A percentile compares a stretch with the other conserved stretches of the same genome.
Conservation (phyloP, 768 basidiomycete species). For the Pseudohyphozyma bogoriensis region DNA sequence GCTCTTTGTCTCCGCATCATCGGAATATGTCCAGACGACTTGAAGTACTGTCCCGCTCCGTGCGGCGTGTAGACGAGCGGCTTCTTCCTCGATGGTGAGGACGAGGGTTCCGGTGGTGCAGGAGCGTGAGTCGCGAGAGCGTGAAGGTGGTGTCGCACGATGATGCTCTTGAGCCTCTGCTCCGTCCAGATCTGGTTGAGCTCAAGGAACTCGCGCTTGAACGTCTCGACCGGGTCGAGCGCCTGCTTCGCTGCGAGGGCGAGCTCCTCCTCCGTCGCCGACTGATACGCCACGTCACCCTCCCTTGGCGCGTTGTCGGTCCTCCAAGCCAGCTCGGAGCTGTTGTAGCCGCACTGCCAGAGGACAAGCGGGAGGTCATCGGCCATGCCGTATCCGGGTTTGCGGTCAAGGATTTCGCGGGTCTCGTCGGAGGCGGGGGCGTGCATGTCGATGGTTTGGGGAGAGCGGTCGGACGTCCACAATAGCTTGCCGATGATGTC, state of each 20-base stretch:
- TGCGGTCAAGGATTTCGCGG: slow-evolving; percentile 42
- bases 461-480: slow-evolving; percentile 51
- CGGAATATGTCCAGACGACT: slow-evolving; percentile 55
- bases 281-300: slow-evolving; percentile 5
- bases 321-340: slow-evolving; percentile 62
- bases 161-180: slow-evolving; percentile 22
- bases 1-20: slow-evolving; percentile 58
- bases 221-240: slow-evolving; percentile 16
- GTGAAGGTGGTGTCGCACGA: slow-evolving; percentile 25
- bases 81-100: slow-evolving; percentile 32
- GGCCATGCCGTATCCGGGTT: slow-evolving; percentile 90
- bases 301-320: slow-evolving; percentile 42
- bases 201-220: slow-evolving; percentile 22
- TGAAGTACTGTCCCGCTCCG: slow-evolving; percentile 50
- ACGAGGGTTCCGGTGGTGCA: background rate
- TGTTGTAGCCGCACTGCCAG: slow-evolving; percentile 73
- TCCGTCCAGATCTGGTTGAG: slow-evolving; percentile 22
- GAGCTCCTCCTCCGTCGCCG: background rate
- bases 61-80: slow-evolving; percentile 53
- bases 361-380: slow-evolving; percentile 81
- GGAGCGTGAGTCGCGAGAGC: slow-evolving; percentile 13
- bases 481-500: slow-evolving; percentile 60
- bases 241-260: slow-evolving; percentile 15
- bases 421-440: slow-evolving; percentile 1
- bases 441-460: slow-evolving; percentile 35